These are phyloP conservation scores for Hypoxylon subgilvum DNA, from an alignment of 495 filamentous ascomycete species.

Conservation along the genomic window DNA sequence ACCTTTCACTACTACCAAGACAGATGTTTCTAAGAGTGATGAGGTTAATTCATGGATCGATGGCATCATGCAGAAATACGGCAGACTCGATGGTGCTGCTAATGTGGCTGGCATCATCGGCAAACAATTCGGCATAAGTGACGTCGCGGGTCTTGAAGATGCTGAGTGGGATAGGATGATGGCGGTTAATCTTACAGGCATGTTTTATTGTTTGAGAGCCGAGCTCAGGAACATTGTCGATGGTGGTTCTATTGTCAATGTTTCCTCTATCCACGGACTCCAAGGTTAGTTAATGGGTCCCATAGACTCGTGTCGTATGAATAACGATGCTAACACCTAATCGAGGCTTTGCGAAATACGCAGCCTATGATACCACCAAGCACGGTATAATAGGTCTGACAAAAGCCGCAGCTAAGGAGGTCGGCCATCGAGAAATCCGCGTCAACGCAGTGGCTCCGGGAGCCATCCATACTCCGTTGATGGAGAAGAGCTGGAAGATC, in stretches of 20 bases:
- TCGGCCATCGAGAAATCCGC: constrained; percentile 57
- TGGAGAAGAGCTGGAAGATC: constrained; percentile 45
- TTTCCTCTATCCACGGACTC: constrained; percentile 60
- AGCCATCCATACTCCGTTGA: constrained; percentile 62
- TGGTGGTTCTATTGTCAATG: constrained; percentile 64
- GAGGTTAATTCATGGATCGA: constrained; percentile 48
- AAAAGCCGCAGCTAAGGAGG: constrained; percentile 63
- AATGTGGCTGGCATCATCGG: constrained; percentile 61
- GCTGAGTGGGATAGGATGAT: constrained; percentile 62
- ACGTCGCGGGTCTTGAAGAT: constrained; percentile 43
- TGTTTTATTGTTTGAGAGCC: constrained; percentile 63
- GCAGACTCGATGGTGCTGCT: constrained; percentile 61
- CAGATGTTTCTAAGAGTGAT: constrained; percentile 42
- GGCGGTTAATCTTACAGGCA: constrained; percentile 61
- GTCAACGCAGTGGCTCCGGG: constrained; percentile 67
- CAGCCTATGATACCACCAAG: constrained; percentile 64
- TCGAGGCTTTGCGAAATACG: constrained; percentile 49
- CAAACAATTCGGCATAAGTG: constrained; percentile 40
- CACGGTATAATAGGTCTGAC: constrained; percentile 65
- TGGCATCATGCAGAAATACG: constrained; percentile 40
- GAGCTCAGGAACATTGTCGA: constrained; percentile 56
- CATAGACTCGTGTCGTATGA: not conserved
- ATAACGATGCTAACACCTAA: constrained; percentile 10
- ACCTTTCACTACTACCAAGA: constrained; percentile 38
- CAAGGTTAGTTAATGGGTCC: constrained; percentile 45